Base-by-base conservation (phyloP, 139 green algal species). In the Asterochloris sp. region DNA sequence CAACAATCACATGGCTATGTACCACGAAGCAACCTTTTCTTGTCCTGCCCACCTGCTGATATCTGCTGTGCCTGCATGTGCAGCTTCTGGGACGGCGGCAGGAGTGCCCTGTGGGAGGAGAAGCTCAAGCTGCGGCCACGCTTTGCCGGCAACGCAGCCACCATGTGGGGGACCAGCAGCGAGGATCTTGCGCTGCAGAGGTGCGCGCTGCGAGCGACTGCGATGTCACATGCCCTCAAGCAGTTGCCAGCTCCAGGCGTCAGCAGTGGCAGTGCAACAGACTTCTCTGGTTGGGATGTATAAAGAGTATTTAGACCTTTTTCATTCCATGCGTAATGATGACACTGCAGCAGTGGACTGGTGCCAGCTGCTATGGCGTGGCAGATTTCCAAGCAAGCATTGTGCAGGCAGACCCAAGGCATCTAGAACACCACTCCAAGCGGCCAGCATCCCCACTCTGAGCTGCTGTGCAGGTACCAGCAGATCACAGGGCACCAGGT, bases 71-170 rank as follows among this genome's bases (percentile, higher is more conserved):
- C 29, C 38, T 75, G 78, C 0, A 28, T 8, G 11, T 79, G 67
- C 76, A 83, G 83, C 0, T 79, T 83, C 78, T 83, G 73, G 47
- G 17, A 62, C 12, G 76, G 76, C 24, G 91, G 91, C 76, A 85
- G 92, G 14, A 63, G 86, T 73, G 68, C 82, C 28, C 85, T 96
- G 78, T 96, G 92, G 92, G 87, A 90, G 81, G 91, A 96, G 81
- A 96, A 96, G 85, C 78, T 96, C 28, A 88, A 88, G 12, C 77
- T 95, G 77, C 29, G 79, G 24, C 23, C 73, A 64, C 84, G 82
- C 1, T 96, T 96, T 80, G n/a, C 27, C 0, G 92, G 92, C 63
- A 96, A 96, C 79, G 90, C 84, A 0, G 92, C 92, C 16, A 96
- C 92, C 0, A 60, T 11, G 4, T 96, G 91, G 90, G 92, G 92